These are phyloP conservation scores for Colletotrichum horii DNA, from an alignment of 2,329 filamentous ascomycete genomes.

Conservation along the genomic window DNA sequence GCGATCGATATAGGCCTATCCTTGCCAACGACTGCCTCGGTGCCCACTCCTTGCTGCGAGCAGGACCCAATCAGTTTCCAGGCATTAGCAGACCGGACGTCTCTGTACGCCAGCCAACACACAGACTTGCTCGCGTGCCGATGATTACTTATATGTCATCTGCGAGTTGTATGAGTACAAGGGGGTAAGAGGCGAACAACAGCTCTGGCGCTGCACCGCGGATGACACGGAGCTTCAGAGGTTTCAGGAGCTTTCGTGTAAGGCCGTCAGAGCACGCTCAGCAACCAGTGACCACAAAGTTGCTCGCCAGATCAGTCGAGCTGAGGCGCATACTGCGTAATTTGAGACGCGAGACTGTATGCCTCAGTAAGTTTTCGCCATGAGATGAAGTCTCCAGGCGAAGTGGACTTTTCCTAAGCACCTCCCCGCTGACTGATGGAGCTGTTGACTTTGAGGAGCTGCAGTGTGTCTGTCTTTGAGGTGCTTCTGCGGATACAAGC, in stretches of 20 bases:
- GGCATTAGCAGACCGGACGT: neutral
- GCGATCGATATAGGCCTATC: neutral
- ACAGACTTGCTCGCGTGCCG: neutral
- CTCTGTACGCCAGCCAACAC: neutral
- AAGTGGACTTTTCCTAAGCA: neutral
- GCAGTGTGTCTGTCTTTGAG: neutral
- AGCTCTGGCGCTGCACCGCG: neutral
- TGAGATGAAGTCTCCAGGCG: neutral
- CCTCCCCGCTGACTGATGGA: neutral
- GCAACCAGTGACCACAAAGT: neutral
- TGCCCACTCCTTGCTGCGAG: neutral
- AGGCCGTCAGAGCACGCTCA: neutral
- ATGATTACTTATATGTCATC: neutral
- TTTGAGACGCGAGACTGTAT: neutral
- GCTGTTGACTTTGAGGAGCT: neutral
- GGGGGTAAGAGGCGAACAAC: neutral
- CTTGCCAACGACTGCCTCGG: neutral
- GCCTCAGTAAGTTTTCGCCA: neutral
- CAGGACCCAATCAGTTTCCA: neutral
- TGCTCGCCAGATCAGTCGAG: neutral
- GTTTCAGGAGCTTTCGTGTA: neutral
- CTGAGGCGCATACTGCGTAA: neutral
- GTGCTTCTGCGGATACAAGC: neutral
- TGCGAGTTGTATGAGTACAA: neutral
- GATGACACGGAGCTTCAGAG: neutral